Evolutionary conservation across 2,329 filamentous ascomycete genomes (phyloP).

Genomic region (Fusarium palustre): DNA sequence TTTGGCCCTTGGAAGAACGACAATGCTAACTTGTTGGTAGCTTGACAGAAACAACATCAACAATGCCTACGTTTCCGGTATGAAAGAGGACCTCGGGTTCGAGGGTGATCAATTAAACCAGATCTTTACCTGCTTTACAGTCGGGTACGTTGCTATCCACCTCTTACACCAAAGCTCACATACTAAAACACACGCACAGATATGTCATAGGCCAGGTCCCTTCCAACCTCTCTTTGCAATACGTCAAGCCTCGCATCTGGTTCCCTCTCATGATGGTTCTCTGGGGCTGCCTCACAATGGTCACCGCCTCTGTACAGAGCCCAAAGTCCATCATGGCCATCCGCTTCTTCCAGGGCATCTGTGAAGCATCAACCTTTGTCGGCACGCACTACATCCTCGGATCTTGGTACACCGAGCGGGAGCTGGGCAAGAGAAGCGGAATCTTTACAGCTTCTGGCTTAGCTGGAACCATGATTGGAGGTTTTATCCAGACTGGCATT

Average conservation of each 20-base stretch:
- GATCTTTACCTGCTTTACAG: constrained; percentile 53
- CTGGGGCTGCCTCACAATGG: constrained; percentile 74
- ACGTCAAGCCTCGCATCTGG: constrained; percentile 71
- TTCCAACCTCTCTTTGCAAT: constrained; percentile 71
- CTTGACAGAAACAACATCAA: constrained; percentile 55
- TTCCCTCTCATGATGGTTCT: constrained; percentile 72
- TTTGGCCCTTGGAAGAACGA: rapidly evolving
- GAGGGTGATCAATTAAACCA: constrained; percentile 58
- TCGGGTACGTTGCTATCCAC: constrained; percentile 47
- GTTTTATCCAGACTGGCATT: constrained; percentile 73
- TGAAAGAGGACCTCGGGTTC: constrained; percentile 60
- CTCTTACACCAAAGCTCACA: background rate
- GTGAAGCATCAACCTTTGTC: constrained; percentile 55
- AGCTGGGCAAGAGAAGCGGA: constrained; percentile 71
- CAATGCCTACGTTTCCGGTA: constrained; percentile 59
- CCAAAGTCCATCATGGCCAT: constrained; percentile 55
- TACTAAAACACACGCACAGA: constrained; percentile 20
- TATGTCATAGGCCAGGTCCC: constrained; percentile 70
- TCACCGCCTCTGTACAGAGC: constrained; percentile 55
- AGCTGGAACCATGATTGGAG: constrained; percentile 64
- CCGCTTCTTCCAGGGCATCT: constrained; percentile 56
- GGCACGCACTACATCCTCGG: constrained; percentile 59
- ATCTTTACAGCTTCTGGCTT: constrained; percentile 72
- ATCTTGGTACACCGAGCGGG: constrained; percentile 69
- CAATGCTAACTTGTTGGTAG: constrained; percentile 21